Base-by-base conservation (phyloP, 208 protist genomes). In the Endotrypanum monterogeii region DNA sequence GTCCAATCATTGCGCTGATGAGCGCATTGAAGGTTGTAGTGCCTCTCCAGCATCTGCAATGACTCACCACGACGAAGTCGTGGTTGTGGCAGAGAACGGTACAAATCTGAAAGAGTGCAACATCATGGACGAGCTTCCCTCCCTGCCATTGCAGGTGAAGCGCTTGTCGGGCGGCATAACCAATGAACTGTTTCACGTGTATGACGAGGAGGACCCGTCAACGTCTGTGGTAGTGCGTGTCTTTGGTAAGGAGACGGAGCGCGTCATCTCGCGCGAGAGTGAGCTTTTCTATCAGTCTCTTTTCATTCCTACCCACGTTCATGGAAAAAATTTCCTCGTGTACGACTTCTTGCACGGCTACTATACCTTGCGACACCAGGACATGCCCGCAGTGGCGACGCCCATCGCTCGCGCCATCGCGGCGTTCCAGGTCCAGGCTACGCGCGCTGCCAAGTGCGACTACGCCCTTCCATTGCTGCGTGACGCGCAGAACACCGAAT, bases 221-320 rank as follows among this genome's bases (percentile, higher is more conserved):
- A 60, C 79, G 20, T 94, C 90, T 65, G 88, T 97, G 44, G 89
- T 97, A 54, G 78, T 97, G 61, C 93, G 93, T 30, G 86, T 95
- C 28, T 97, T 92, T 74, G 93, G 93, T 32, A 97, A 94, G 78
- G 93, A 97, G 66, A 97, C 93, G 25, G 88, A 97, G 57, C 89
- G 90, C 48, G 89, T 97, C 35, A 94, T 97, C 48, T 94, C 89
- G 23, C 89, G 93, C 41, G 89, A 94, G 71, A 94, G 89, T 67
- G 93, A 97, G 79, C 84, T 94, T 28, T 97, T 97, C 75, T 97
- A 95, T 70, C 93, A 97, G 83, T 94, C 89, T 11, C 81, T 94
- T 63, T 95, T 95, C 74, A 74, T 97, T 28, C 74, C 78, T 3
- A 97, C 93, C 20, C 93, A 91, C 73, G 86, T 90, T 7, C 86